These are phyloP conservation scores for Acacia acuminata DNA, from an alignment of 306 rosid genomes.

Conservation along the genomic window DNA sequence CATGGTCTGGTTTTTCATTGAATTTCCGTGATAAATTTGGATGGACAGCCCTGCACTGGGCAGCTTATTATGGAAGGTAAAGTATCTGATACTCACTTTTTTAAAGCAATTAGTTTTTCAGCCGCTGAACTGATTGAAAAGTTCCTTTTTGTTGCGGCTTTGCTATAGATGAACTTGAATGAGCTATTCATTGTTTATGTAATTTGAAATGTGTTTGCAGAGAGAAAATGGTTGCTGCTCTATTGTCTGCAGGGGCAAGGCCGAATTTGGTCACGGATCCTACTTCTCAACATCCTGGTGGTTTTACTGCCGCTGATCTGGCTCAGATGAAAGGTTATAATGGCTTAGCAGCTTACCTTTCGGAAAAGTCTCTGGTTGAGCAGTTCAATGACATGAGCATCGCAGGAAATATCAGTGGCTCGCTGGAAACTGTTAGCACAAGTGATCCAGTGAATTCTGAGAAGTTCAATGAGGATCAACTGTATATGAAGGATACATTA, in stretches of 20 bases:
- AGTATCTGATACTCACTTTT: constrained; percentile 22
- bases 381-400: constrained; percentile 81
- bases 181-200: constrained; percentile 19
- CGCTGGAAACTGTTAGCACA: constrained; percentile 55
- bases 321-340: constrained; percentile 67
- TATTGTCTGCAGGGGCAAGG: constrained; percentile 83
- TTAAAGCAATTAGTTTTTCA: constrained; percentile 19
- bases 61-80: constrained; percentile 86
- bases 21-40: constrained; percentile 90
- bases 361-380: constrained; percentile 81
- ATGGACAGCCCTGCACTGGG: constrained; percentile 99
- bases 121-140: constrained; percentile 6
- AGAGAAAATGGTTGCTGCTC: constrained; percentile 83
- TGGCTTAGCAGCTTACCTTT: constrained; percentile 92
- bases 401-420: constrained; percentile 88
- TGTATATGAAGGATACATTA: constrained; percentile 67
- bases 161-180: not conserved
- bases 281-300: constrained; percentile 69
- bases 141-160: constrained; percentile 28
- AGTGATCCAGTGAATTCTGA: constrained; percentile 44
- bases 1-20: constrained; percentile 81
- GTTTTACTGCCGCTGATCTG: constrained; percentile 79
- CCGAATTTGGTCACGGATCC: constrained; percentile 97
- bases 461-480: constrained; percentile 75
- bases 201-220: constrained; percentile 44